Conservation (phyloP, 129 eudicot species). For the Rutidosis leptorrhynchoides region DNA sequence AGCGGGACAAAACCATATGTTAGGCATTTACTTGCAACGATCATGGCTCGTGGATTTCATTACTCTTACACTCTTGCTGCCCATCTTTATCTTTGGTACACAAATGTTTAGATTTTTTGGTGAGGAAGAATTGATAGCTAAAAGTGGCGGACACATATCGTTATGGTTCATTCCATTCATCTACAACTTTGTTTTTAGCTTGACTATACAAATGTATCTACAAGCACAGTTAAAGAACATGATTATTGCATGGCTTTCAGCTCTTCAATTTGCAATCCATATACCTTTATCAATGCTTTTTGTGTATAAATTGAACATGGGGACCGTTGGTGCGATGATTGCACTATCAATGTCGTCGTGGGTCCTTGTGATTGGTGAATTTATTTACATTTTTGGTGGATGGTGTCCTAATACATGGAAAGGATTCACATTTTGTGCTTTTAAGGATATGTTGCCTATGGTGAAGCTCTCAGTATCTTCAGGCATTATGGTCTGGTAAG, state of each 20-base stretch:
- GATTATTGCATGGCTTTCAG: slow-evolving; percentile 48
- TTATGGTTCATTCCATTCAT: slow-evolving; percentile 60
- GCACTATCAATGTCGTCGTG: slow-evolving; percentile 48
- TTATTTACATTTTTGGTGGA: slow-evolving; percentile 55
- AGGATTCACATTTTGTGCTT: slow-evolving; percentile 49
- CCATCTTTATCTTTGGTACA: slow-evolving; percentile 41
- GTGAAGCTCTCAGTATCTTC: slow-evolving; percentile 64
- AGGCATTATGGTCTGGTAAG: slow-evolving; percentile 68
- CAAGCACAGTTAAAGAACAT: slow-evolving; percentile 65
- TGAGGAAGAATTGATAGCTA: slow-evolving; percentile 44
- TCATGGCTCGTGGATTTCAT: slow-evolving; percentile 62
- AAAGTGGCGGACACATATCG: slow-evolving; percentile 43
- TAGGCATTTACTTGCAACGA: slow-evolving; percentile 60
- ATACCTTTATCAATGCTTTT: slow-evolving; percentile 45
- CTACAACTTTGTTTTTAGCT: slow-evolving; percentile 47
- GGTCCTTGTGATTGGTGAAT: slow-evolving; percentile 55
- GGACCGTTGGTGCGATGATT: slow-evolving; percentile 47
- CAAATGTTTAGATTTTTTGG: slow-evolving; percentile 45
- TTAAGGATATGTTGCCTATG: slow-evolving; percentile 55
- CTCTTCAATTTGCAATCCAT: slow-evolving; percentile 38
- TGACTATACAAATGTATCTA: slow-evolving; percentile 60
- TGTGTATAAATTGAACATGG: slow-evolving; percentile 35
- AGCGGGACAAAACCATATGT: slow-evolving; percentile 63
- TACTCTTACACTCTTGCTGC: slow-evolving; percentile 47
- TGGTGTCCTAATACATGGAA: slow-evolving; percentile 69